Evolutionary conservation across 352 stramenopile genomes (phyloP).

Genomic region (Globisporangium rhizosaccharum): DNA sequence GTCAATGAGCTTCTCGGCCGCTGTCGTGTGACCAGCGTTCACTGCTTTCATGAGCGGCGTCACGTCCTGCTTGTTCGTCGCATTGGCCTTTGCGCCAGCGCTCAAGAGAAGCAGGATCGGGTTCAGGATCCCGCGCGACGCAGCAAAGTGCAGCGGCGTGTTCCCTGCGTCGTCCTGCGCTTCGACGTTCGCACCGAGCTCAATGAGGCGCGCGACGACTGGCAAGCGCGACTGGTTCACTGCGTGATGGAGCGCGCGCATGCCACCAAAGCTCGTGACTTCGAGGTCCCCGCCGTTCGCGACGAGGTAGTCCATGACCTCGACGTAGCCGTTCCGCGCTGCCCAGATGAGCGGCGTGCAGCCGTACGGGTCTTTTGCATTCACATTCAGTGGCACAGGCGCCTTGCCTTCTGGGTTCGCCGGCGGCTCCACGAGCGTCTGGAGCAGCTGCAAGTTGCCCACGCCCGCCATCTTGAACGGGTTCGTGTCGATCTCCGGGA

Average conservation of each 20-base stretch:
- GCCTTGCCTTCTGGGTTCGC: slow-evolving; percentile 32
- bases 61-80: slow-evolving; percentile 62
- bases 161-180: slow-evolving; percentile 83
- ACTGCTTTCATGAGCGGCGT: slow-evolving; percentile 86
- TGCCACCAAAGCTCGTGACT: slow-evolving; percentile 61
- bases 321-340: slow-evolving; percentile 77
- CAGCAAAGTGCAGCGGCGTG: slow-evolving; percentile 79
- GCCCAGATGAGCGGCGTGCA: slow-evolving; percentile 81
- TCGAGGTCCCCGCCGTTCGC: slow-evolving; percentile 66
- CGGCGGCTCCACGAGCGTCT: slow-evolving; percentile 56
- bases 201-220: slow-evolving; percentile 61
- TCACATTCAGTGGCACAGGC: slow-evolving; percentile 54
- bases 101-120: slow-evolving; percentile 70
- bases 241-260: slow-evolving; percentile 81
- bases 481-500: slow-evolving; percentile 78
- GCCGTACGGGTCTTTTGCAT: slow-evolving; percentile 74
- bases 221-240: slow-evolving; percentile 71
- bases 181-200: slow-evolving; percentile 71
- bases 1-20: slow-evolving; percentile 86
- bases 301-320: slow-evolving; percentile 75
- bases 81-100: slow-evolving; percentile 76
- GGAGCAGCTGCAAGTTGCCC: slow-evolving; percentile 66
- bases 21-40: slow-evolving; percentile 69
- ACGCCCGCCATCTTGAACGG: slow-evolving; percentile 84
- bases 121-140: slow-evolving; percentile 80